A percentile compares a stretch with the other conserved stretches of the same genome.
Evolutionary conservation across 2,329 filamentous ascomycete species (phyloP).

Genomic region (Colletotrichum camelliae): DNA sequence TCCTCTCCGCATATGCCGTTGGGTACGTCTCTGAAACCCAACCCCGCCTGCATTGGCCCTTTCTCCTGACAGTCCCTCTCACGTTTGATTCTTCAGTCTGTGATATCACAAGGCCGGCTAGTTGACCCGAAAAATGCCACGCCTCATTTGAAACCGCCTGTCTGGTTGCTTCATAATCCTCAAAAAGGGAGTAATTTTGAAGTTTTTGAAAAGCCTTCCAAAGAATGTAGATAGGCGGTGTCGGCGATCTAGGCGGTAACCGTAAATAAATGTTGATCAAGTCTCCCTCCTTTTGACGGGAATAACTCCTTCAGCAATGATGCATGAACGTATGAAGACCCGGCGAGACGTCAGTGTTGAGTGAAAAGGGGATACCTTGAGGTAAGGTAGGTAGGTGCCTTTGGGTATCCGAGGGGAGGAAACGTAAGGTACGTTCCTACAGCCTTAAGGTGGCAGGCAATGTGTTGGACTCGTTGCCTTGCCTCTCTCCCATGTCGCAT

Average conservation of each 20-base stretch:
- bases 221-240: not conserved
- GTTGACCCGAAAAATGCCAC: too few relatives aligned
- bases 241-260: not conserved
- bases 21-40: not conserved
- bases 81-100: not conserved
- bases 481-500: not conserved
- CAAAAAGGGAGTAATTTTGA: too few relatives aligned
- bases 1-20: not conserved
- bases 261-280: not conserved
- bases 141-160: too few relatives aligned
- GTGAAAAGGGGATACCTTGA: not conserved
- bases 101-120: not conserved
- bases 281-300: too few relatives aligned
- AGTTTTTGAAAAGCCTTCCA: not conserved
- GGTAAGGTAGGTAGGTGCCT: too few relatives aligned
- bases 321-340: not conserved
- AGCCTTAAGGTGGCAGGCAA: not conserved
- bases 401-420: not conserved
- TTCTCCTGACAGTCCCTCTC: not conserved
- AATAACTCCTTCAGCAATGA: too few relatives aligned
- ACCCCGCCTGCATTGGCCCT: not conserved
- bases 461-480: not conserved
- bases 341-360: not conserved
- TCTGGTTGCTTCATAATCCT: too few relatives aligned
- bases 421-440: not conserved